Evolutionary conservation across 139 green algal species (phyloP).

Genomic region (Raphidocelis subcapitata): DNA sequence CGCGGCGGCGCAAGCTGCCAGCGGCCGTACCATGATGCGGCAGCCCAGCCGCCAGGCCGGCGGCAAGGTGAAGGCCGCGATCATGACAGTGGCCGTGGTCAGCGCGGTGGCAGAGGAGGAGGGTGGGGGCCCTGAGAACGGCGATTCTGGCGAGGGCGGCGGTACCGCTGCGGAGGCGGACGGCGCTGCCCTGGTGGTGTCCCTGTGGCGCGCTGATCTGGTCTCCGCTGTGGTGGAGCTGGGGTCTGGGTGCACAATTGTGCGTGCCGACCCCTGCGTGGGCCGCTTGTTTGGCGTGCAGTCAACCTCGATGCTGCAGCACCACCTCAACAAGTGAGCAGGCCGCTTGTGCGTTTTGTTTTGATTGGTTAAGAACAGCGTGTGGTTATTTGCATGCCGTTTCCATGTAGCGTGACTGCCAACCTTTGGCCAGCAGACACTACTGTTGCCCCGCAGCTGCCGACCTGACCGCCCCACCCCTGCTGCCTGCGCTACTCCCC

Average conservation of each 20-base stretch:
- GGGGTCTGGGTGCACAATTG: slow-evolving; percentile 3
- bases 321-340: slow-evolving; percentile 18
- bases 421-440: no score
- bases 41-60: neutral
- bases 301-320: neutral
- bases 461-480: no score
- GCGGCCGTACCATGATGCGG: slow-evolving; percentile 10
- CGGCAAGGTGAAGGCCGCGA: slow-evolving; percentile 15
- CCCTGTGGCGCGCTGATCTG: slow-evolving; percentile 39
- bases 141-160: neutral
- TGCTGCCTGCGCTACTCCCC: no score
- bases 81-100: slow-evolving; percentile 25
- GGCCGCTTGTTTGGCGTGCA: slow-evolving; percentile 19
- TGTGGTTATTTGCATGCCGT: no score
- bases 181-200: slow-evolving; percentile 15
- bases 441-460: no score
- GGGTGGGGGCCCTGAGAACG: neutral
- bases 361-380: neutral
- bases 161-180: neutral
- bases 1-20: neutral
- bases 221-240: slow-evolving; percentile 35
- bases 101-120: neutral
- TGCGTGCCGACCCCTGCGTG: slow-evolving; percentile 7
- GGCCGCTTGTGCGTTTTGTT: no score
- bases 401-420: no score